Conservation (phyloP, 306 rosid species). For the Pterocarpus macrocarpus region DNA sequence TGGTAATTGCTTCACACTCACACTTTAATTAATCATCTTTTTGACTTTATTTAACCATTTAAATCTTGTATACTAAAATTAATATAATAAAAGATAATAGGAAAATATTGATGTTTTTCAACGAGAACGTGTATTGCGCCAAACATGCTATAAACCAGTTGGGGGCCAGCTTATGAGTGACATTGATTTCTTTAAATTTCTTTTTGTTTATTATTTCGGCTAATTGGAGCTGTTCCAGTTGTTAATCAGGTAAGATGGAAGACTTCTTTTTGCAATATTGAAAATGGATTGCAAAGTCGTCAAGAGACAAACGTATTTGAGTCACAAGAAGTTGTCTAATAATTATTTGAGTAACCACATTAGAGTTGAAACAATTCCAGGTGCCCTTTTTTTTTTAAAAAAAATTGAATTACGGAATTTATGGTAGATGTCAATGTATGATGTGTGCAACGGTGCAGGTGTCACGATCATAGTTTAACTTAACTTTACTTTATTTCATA, state of each 20-base stretch:
- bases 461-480: not conserved
- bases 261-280: conserved; percentile 3
- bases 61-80: not conserved
- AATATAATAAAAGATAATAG: not conserved
- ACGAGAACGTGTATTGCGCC: conserved; percentile 2
- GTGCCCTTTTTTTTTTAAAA: not conserved
- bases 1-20: conserved; percentile 41
- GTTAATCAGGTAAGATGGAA: conserved; percentile 17
- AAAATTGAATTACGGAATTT: conserved; percentile 10
- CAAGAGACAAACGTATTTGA: conserved; percentile 3
- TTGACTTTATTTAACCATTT: conserved; percentile 27
- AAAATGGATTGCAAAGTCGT: conserved; percentile 20
- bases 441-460: conserved; percentile 13
- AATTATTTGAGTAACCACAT: conserved; percentile 17
- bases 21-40: conserved; percentile 43
- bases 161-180: conserved; percentile 47
- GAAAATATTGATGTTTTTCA: not conserved
- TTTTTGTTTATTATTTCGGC: not conserved
- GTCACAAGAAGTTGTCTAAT: not conserved
- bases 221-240: conserved; percentile 34
- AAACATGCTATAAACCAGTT: conserved; percentile 24
- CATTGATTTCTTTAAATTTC: conserved; percentile 23
- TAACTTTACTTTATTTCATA: not conserved
- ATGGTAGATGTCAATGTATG: not conserved
- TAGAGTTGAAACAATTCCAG: conserved; percentile 23